Base-by-base conservation (phyloP, 495 filamentous ascomycete species). In the Astrothelium subdiscretum region DNA sequence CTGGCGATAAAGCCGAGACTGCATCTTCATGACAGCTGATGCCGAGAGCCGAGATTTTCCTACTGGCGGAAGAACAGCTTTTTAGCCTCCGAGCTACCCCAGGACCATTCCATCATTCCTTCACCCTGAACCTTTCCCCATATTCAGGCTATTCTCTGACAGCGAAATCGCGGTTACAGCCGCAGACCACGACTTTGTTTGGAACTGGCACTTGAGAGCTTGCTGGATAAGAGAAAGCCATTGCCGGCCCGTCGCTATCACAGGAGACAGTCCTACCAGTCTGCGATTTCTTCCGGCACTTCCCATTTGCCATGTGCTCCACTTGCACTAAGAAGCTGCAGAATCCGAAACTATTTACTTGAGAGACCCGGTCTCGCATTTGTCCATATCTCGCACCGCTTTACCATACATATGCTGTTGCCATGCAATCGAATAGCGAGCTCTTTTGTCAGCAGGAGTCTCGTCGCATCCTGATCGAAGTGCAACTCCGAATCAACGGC, bases 401-500 rank as follows among this genome's bases (percentile, higher is more conserved):
- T n/a, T 8, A 29, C 20, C 48, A 27, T 54, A 29, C 48, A 54
- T 29, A 54, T 54, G 48, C 48, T 54, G 6, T 29, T 27, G 48
- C 48, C 26, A 54, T 54, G 48, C 48, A 54, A 54, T 54, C 48
- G 48, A 54, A 54, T 24, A 54, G 22, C 48, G 48, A 54, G 8
- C 24, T 54, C 20, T 54, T 24, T 27, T 54, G 48, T 29, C 24
- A 26, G 24, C 48, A 54, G 48, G 48, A 54, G 48, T 54, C 69
- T 59, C 69, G 69, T 64, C 69, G 65, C 62, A 69, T 71, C 57
- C 58, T 67, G 54, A 67, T 68, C 61, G 67, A 67, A 61, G 59
- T 65, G 44, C 65, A 67, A 60, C 61, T 65, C 59, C 69, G 69
- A 65, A 71, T 71, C 52, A 69, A 71, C 67, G 65, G 69, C 61